Evolutionary conservation across 208 protist species (phyloP), one percentile per base, ranked within the genome.

Genomic region (Trypanosoma avium): DNA sequence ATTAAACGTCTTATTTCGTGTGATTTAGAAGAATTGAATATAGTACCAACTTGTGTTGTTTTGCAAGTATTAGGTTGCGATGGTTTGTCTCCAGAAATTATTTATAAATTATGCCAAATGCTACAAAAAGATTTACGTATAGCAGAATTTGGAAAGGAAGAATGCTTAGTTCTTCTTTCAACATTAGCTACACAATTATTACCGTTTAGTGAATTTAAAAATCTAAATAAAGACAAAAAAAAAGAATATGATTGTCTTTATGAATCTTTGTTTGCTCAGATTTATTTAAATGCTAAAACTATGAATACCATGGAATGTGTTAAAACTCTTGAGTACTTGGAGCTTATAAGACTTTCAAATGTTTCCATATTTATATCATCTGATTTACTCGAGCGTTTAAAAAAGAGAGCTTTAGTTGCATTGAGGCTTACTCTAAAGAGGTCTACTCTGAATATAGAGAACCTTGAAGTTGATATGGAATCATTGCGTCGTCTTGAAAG

Each of bases 261-360:
- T 61, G 76, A 88, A 15, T 66, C 54, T 13, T 52, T 92, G 10
- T 88, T 88, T 47, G 85, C 77, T 7, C 81, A 88, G 54, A 32
- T 85, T 10, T 86, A 82, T 47, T 36, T 76, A 2, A 47, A 73
- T 61, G 45, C 64, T 0, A 47, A 47, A 33, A 47, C 71, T 21
- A 67, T 88, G 61, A 73, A 65, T 15, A 35, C 73, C 1, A 33
- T 33, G 7, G 72, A 84, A 32, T 86, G 79, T 40, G 60, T 92
- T 10, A 56, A 45, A 24, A 47, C 81, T n/a, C 54, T 92, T 17
- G 82, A 85, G 27, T 65, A 74, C 49, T 53, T 78, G 15, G 85
- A 92, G 55, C 22, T 77, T 38, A 75, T 92, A 19, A 77, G 76
- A 26, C n/a, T 82, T 46, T 87, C 81, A 10, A 29, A 65, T 6